phyloP scores from a whole-genome alignment of 1,284 basidiomycete species.

The Athelia psychrophila region DNA sequence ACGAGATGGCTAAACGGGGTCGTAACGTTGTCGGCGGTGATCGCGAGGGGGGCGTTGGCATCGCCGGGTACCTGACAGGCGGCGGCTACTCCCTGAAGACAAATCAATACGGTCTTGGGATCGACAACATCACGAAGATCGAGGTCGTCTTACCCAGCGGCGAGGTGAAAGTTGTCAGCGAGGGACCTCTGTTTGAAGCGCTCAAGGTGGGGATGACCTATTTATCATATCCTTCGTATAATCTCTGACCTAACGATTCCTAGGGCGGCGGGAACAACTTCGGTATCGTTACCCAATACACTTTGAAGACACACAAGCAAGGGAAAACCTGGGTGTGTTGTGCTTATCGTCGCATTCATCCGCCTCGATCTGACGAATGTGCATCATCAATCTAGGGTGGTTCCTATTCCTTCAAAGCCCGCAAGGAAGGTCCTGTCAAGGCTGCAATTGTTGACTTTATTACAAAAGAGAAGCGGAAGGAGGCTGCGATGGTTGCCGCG shows the following conservation, averaged over 20 bases:
- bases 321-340: neutral
- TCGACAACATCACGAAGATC: constrained; percentile 38
- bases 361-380: constrained; percentile 14
- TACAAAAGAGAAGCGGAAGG: constrained; percentile 2
- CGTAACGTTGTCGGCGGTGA: constrained; percentile 45
- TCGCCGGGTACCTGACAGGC: constrained; percentile 46
- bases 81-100: constrained; percentile 45
- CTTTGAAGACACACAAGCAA: constrained; percentile 14
- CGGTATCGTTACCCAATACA: constrained; percentile 23
- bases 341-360: constrained; percentile 11
- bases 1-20: constrained; percentile 28
- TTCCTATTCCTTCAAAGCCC: neutral
- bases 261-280: constrained; percentile 29
- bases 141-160: constrained; percentile 42
- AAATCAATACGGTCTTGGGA: constrained; percentile 39
- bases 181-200: constrained; percentile 32
- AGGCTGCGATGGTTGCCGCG: constrained; percentile 11
- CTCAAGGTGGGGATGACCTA: constrained; percentile 28
- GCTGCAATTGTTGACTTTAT: neutral
- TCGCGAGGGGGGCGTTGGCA: constrained; percentile 36
- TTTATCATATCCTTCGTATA: neutral
- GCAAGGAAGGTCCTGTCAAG: neutral
- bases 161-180: constrained; percentile 16
- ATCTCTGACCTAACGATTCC: neutral
- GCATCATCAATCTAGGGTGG: neutral